phyloP scores from a whole-genome alignment of 169 alveolate genomes.

The Eimeria acervulina region DNA sequence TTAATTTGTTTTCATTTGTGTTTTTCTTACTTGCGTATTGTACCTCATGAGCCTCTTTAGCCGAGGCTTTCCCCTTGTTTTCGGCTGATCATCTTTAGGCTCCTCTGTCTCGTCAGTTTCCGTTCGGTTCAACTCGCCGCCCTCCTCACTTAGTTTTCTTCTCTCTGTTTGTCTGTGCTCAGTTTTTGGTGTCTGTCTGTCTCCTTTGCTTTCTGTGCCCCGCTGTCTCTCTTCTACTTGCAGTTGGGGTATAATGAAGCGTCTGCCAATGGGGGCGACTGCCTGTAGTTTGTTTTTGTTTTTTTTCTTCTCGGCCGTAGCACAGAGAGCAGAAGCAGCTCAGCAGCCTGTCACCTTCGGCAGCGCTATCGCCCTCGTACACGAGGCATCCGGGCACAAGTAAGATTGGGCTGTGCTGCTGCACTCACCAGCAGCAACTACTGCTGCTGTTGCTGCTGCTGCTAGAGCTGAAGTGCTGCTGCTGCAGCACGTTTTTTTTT shows the following conservation, averaged over 20 bases:
- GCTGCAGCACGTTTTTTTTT: neutral
- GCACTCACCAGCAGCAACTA: neutral
- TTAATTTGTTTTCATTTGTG: neutral
- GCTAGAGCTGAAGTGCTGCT: slow-evolving; percentile 5
- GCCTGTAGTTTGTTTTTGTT: neutral
- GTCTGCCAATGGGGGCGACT: slow-evolving; percentile 6
- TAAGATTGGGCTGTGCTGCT: neutral
- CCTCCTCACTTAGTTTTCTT: neutral
- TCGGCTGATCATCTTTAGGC: neutral
- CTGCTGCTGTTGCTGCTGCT: slow-evolving; percentile 52
- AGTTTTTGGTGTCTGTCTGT: too few relatives aligned
- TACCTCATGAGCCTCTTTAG: neutral
- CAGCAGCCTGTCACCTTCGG: slow-evolving; percentile 78
- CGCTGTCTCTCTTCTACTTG: neutral
- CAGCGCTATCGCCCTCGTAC: slow-evolving; percentile 68
- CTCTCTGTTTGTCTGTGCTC: neutral
- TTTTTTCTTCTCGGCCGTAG: neutral
- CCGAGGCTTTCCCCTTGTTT: neutral
- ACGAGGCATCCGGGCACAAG: slow-evolving; percentile 73
- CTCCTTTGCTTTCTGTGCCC: too few relatives aligned
- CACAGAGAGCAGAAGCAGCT: neutral
- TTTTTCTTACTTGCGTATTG: too few relatives aligned
- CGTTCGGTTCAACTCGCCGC: neutral
- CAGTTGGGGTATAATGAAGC: neutral
- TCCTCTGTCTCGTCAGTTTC: neutral